Conservation (phyloP, 2,329 filamentous ascomycete genomes). For the Grosmannia serpens region DNA sequence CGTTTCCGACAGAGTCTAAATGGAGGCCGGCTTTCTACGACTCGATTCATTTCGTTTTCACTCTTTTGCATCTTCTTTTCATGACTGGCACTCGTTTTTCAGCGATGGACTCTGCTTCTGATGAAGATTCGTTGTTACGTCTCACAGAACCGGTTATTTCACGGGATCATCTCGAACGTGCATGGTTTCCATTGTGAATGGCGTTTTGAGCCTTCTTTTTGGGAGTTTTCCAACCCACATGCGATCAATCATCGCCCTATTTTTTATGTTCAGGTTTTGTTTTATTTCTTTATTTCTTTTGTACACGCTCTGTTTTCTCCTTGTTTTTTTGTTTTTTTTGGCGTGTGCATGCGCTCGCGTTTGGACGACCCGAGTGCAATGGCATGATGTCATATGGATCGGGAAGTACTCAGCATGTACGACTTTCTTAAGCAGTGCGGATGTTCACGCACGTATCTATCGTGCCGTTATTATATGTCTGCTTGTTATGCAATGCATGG, state of each 20-base stretch:
- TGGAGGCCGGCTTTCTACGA: neutral
- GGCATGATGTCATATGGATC: neutral
- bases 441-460: neutral
- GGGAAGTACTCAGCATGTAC: neutral
- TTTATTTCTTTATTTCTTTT: neutral
- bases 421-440: neutral
- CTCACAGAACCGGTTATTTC: neutral
- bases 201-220: conserved; percentile 1
- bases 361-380: neutral
- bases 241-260: neutral
- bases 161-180: conserved; percentile 4
- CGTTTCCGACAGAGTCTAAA: neutral
- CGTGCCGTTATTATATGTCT: neutral
- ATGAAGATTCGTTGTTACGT: conserved; percentile 2
- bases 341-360: neutral
- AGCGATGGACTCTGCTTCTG: conserved; percentile 8
- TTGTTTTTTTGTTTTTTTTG: neutral
- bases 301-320: neutral
- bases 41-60: neutral
- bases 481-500: neutral
- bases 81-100: conserved; percentile 7
- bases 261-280: neutral
- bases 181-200: conserved; percentile 12
- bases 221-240: neutral
- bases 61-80: neutral